Evolutionary conservation across 345 rosid genomes (phyloP).

Genomic region (Gynandropsis gynandra): DNA sequence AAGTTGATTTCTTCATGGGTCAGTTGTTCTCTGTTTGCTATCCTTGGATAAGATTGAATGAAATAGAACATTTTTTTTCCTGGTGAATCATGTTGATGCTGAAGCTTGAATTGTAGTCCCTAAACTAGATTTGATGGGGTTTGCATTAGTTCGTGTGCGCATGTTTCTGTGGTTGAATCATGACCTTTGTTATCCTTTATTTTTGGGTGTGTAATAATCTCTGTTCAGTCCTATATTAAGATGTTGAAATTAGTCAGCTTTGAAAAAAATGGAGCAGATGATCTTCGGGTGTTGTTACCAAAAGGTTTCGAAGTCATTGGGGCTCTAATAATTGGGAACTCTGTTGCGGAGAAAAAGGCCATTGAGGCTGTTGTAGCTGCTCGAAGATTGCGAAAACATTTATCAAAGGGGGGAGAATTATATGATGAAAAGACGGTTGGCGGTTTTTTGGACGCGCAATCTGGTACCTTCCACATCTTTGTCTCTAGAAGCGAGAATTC

Average conservation of each 20-base stretch:
- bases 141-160: neutral
- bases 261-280: slow-evolving; percentile 42
- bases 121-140: neutral
- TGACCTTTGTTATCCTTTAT: neutral
- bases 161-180: slow-evolving; percentile 1
- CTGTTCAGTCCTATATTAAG: neutral
- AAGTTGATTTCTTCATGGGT: neutral
- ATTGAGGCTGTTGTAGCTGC: slow-evolving; percentile 46
- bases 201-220: neutral
- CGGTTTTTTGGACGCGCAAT: slow-evolving; percentile 45
- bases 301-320: slow-evolving; percentile 78
- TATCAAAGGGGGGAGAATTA: slow-evolving; percentile 35
- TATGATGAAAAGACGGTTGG: slow-evolving; percentile 42
- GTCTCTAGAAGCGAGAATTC: slow-evolving; percentile 37
- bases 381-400: slow-evolving; percentile 40
- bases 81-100: neutral
- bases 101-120: neutral
- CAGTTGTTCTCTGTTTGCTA: neutral
- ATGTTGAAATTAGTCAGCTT: slow-evolving; percentile 4
- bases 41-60: neutral
- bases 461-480: slow-evolving; percentile 43
- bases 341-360: slow-evolving; percentile 40
- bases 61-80: neutral
- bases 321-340: slow-evolving; percentile 41
- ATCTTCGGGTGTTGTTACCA: slow-evolving; percentile 48